A percentile compares a stretch with the other conserved stretches of the same genome.
These are phyloP conservation scores for Westerdykella sp. DNA, from an alignment of 2,329 filamentous ascomycete species.

Conservation along the genomic window DNA sequence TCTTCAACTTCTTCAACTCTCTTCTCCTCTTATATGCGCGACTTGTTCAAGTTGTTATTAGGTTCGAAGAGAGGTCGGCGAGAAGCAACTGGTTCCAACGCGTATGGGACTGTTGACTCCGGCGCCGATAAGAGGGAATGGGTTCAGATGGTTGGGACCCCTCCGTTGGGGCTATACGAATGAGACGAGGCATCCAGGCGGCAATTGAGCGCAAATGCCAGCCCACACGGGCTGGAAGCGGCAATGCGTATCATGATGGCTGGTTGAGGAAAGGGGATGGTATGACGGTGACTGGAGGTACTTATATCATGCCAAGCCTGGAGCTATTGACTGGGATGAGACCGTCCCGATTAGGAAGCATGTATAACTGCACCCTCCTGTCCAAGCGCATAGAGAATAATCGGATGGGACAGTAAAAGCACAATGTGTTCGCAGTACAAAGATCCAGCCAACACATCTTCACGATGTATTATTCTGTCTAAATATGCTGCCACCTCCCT, in stretches of 20 bases:
- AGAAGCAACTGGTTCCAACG: conserved; percentile 13
- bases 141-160: conserved; percentile 45
- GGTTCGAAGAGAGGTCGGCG: conserved; percentile 14
- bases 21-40: conserved; percentile 1
- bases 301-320: conserved; percentile 11
- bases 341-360: too few relatives aligned
- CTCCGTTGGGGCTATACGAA: conserved; percentile 50
- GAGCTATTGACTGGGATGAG: too few relatives aligned
- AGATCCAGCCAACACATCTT: too few relatives aligned
- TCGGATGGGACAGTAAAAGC: too few relatives aligned
- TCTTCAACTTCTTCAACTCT: conserved; percentile 1
- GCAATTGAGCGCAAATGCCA: conserved; percentile 13
- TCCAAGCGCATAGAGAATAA: too few relatives aligned
- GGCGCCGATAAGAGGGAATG: conserved; percentile 20
- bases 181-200: conserved; percentile 22
- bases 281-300: conserved; percentile 5
- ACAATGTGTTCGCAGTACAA: too few relatives aligned
- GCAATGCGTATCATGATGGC: conserved; percentile 23
- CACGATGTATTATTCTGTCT: too few relatives aligned
- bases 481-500: too few relatives aligned
- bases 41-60: conserved; percentile 5
- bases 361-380: too few relatives aligned
- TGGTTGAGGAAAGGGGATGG: conserved; percentile 23
- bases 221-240: conserved; percentile 21
- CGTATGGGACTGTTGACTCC: conserved; percentile 13